These are phyloP conservation scores for Geotrichum aggregatum DNA, from an alignment of 1,139 yeast genomes.

Conservation along the genomic window DNA sequence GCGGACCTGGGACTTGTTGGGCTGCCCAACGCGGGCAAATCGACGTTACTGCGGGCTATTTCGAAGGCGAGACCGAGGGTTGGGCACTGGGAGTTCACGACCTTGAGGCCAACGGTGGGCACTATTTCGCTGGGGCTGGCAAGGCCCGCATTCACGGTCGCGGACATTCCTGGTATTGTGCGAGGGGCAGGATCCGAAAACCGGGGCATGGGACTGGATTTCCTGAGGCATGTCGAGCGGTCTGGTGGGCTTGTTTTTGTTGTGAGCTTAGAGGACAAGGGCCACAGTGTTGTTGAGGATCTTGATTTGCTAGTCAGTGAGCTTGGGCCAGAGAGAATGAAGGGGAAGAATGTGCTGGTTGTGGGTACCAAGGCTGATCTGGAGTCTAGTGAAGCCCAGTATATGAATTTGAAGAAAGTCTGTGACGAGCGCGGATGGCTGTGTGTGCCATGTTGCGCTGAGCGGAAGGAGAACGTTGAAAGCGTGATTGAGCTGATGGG, in stretches of 20 bases:
- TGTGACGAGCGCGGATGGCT: slow-evolving; percentile 50
- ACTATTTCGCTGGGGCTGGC: slow-evolving; percentile 69
- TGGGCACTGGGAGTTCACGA: slow-evolving; percentile 97
- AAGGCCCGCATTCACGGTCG: slow-evolving; percentile 75
- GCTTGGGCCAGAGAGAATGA: slow-evolving; percentile 60
- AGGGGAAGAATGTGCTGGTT: slow-evolving; percentile 59
- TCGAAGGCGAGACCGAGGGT: slow-evolving; percentile 86
- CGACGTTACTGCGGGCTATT: slow-evolving; percentile 81
- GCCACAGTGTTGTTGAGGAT: slow-evolving; percentile 45
- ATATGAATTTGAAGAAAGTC: slow-evolving; percentile 42
- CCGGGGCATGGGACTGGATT: slow-evolving; percentile 91
- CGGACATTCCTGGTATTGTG: slow-evolving; percentile 95
- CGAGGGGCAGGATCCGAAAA: slow-evolving; percentile 72
- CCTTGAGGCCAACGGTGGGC: slow-evolving; percentile 87
- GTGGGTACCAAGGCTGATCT: slow-evolving; percentile 92
- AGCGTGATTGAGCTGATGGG: slow-evolving; percentile 68
- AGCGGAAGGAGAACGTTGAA: slow-evolving; percentile 65
- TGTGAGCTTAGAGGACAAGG: slow-evolving; percentile 57
- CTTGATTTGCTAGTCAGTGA: slow-evolving; percentile 60
- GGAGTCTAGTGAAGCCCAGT: slow-evolving; percentile 49
- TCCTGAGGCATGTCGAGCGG: slow-evolving; percentile 85
- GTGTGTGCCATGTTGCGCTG: slow-evolving; percentile 80
- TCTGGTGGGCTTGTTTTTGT: slow-evolving; percentile 88
- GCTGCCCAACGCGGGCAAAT: slow-evolving; percentile 93
- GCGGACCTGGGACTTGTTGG: slow-evolving; percentile 96